Conservation (phyloP, 2,329 filamentous ascomycete species). For the Penicillium sp. region DNA sequence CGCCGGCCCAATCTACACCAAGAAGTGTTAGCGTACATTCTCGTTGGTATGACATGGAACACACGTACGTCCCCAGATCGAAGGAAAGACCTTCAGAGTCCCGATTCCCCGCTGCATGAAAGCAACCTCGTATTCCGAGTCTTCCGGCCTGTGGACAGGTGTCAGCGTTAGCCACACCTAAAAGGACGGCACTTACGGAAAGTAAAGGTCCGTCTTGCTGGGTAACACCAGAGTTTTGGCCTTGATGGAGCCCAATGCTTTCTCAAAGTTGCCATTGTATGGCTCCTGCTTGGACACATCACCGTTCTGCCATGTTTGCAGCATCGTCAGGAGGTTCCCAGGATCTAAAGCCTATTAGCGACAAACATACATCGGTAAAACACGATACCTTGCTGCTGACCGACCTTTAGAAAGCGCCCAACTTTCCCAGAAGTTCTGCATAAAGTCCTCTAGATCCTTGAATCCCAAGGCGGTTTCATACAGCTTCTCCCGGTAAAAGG, state of each 20-base stretch:
- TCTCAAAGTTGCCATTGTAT: conserved; percentile 58
- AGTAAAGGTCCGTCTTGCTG: conserved; percentile 67
- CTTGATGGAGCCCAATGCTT: conserved; percentile 60
- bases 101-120: conserved; percentile 54
- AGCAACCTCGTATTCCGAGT: conserved; percentile 63
- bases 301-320: conserved; percentile 68
- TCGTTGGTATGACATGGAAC: too few species aligned
- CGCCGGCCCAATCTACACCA: conserved; percentile 50
- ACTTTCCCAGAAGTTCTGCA: conserved; percentile 65
- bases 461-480: conserved; percentile 58
- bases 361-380: too few species aligned
- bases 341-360: conserved; percentile 45
- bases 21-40: conserved; percentile 6
- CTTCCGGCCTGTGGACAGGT: conserved; percentile 58
- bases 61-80: conserved; percentile 52
- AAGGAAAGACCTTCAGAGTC: conserved; percentile 47
- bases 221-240: conserved; percentile 65
- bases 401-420: conserved; percentile 64
- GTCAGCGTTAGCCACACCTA: too few species aligned
- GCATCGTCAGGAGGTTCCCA: conserved; percentile 64
- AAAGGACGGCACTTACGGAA: conserved; percentile 48
- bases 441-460: conserved; percentile 62
- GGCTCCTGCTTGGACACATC: conserved; percentile 61
- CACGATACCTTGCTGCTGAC: too few species aligned
- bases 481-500: conserved; percentile 65